phyloP scores from a whole-genome alignment of 129 eudicot species.

The Rutidosis leptorrhynchoides region DNA sequence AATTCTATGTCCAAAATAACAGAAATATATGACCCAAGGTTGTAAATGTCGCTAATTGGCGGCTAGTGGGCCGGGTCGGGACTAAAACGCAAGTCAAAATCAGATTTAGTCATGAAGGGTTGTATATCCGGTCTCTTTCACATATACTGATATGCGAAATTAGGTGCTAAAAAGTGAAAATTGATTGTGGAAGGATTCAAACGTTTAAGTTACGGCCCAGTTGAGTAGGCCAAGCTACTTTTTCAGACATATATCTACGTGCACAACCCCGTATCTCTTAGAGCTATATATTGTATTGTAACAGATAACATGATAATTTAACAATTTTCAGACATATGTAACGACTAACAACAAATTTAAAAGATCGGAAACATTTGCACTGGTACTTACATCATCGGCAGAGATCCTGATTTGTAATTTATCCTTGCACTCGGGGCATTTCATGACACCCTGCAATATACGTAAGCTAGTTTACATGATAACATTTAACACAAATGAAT shows the following conservation, averaged over 20 bases:
- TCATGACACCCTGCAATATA: slow-evolving; percentile 81
- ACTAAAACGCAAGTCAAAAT: no score
- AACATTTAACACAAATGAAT: background rate
- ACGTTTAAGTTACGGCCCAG: background rate
- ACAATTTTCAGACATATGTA: background rate
- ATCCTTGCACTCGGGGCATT: slow-evolving; percentile 87
- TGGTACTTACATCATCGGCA: slow-evolving; percentile 76
- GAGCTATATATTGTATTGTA: background rate
- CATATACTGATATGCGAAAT: background rate
- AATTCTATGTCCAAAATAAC: background rate
- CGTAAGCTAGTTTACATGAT: slow-evolving; percentile 23
- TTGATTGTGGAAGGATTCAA: background rate
- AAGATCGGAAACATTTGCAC: slow-evolving; percentile 1
- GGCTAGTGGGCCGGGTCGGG: no score
- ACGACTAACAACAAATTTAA: background rate
- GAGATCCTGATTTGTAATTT: slow-evolving; percentile 68
- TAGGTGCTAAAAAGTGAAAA: background rate
- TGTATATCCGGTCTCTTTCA: background rate
- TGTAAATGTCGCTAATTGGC: no score
- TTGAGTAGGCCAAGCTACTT: background rate
- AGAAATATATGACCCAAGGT: no score
- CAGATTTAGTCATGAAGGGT: no score
- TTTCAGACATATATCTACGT: background rate
- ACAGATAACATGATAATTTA: background rate
- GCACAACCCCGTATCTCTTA: background rate